Percentiles rank a stretch among this genome's conserved stretches.
Evolutionary conservation across 495 filamentous ascomycete genomes (phyloP).

Genomic region (Aspergillus ellipticus): DNA sequence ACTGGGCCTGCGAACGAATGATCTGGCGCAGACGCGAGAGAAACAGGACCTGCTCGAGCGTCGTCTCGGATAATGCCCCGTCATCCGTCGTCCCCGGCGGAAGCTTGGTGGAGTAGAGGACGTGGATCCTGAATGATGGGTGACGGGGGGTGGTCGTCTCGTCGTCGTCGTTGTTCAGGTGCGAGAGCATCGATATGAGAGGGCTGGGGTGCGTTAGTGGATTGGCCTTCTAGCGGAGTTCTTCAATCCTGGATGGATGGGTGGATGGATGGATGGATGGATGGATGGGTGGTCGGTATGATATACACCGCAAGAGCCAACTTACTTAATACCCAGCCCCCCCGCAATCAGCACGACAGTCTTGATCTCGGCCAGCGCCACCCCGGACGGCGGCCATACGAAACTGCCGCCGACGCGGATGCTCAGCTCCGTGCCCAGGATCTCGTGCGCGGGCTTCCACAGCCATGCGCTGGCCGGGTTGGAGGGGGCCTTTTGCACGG

Average conservation of each 20-base stretch:
- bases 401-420: constrained; percentile 80
- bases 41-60: constrained; percentile 57
- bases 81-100: constrained; percentile 23
- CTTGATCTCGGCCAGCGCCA: constrained; percentile 37
- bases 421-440: constrained; percentile 54
- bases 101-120: constrained; percentile 45
- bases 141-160: constrained; percentile 14
- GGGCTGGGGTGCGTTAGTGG: constrained; percentile 30
- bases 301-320: no score
- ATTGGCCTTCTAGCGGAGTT: neutral
- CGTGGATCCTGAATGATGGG: constrained; percentile 26
- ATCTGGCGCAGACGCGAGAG: constrained; percentile 50
- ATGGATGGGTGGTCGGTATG: no score
- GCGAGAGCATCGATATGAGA: constrained; percentile 56
- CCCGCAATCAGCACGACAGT: constrained; percentile 73
- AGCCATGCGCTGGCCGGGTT: constrained; percentile 76
- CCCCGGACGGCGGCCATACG: constrained; percentile 61
- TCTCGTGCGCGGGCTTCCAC: constrained; percentile 52
- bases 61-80: no score
- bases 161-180: constrained; percentile 33
- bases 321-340: constrained; percentile 76
- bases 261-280: no score
- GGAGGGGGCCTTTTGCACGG: constrained; percentile 60
- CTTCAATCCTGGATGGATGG: no score
- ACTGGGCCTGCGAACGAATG: constrained; percentile 27